These are phyloP conservation scores for Asterionellopsis glacialis DNA, from an alignment of 108 stramenopile genomes.

Conservation along the genomic window DNA sequence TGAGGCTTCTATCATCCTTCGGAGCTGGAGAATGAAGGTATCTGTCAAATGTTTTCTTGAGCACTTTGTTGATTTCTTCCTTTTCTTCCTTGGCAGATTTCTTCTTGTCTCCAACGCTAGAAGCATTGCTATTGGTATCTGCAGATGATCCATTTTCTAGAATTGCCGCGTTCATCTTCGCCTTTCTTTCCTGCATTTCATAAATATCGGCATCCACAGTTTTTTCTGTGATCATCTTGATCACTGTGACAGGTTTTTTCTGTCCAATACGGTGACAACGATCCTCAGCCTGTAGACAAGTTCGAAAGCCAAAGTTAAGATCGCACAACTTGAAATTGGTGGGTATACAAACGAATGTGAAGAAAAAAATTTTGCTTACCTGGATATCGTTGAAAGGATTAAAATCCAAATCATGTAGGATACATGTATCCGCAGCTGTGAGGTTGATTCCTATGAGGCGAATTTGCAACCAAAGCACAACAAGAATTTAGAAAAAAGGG, in stretches of 20 bases:
- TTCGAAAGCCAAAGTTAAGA: no score
- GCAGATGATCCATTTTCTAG: constrained; percentile 29
- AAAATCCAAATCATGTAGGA: constrained; percentile 95
- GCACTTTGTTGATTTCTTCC: constrained; percentile 27
- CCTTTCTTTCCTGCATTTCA: constrained; percentile 76
- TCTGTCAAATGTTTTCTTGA: constrained; percentile 18
- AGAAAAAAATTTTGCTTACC: constrained; percentile 70
- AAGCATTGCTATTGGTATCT: not conserved
- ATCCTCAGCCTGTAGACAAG: constrained; percentile 5
- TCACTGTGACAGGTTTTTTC: constrained; percentile 65
- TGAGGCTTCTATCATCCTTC: no score
- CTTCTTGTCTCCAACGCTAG: constrained; percentile 27
- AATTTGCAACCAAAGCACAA: constrained; percentile 25
- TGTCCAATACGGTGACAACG: constrained; percentile 77
- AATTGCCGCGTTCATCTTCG: constrained; percentile 73
- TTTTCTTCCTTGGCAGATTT: constrained; percentile 8
- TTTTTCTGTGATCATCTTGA: constrained; percentile 63
- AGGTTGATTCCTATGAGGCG: constrained; percentile 60
- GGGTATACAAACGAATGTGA: no score
- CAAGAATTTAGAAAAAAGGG: constrained; percentile 15
- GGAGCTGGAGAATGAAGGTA: constrained; percentile 13
- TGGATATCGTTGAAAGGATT: constrained; percentile 97
- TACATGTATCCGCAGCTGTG: constrained; percentile 92
- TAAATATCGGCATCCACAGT: constrained; percentile 83
- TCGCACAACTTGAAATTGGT: no score